Percentiles rank a stretch among this genome's conserved stretches.
Evolutionary conservation across 306 rosid species (phyloP).

Genomic region (Glycine latifolia): DNA sequence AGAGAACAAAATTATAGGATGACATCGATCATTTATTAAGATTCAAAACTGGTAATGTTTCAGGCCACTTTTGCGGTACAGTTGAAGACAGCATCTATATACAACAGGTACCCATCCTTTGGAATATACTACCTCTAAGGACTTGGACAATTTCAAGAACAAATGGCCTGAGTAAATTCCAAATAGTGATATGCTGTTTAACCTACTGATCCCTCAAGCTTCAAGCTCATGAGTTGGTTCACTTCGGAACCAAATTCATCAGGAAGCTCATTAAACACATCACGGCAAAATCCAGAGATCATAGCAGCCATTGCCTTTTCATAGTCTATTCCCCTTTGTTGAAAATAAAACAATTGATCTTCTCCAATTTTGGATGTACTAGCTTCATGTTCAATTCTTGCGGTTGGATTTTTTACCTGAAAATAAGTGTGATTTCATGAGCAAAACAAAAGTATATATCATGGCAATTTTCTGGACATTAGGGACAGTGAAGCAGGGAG

Average conservation of each 20-base stretch:
- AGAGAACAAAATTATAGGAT: not conserved
- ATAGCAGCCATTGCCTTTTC: conserved; percentile 8
- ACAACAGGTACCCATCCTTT: conserved; percentile 5
- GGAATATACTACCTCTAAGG: not conserved
- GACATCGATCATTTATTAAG: not conserved
- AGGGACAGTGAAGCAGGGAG: no score
- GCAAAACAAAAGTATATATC: not conserved
- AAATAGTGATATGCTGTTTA: not conserved
- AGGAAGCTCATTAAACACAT: conserved; percentile 14
- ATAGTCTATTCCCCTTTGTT: conserved; percentile 16
- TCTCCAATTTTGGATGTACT: not conserved
- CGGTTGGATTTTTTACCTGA: conserved; percentile 3
- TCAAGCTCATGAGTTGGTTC: conserved; percentile 16
- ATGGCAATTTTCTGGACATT: not conserved
- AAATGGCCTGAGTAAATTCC: not conserved
- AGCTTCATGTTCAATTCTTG: conserved; percentile 11
- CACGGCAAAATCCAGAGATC: conserved; percentile 14
- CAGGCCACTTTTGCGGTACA: not conserved
- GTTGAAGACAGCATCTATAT: not conserved
- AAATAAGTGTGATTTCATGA: not conserved
- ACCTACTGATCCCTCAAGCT: conserved; percentile 8
- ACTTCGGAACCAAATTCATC: conserved; percentile 10
- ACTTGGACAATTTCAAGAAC: not conserved
- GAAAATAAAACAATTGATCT: conserved; percentile 11
- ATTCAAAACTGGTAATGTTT: not conserved